Evolutionary conservation across 2,329 filamentous ascomycete genomes (phyloP), one percentile per base, ranked within the genome.

Genomic region (Phaeosphaeriaceae sp.): DNA sequence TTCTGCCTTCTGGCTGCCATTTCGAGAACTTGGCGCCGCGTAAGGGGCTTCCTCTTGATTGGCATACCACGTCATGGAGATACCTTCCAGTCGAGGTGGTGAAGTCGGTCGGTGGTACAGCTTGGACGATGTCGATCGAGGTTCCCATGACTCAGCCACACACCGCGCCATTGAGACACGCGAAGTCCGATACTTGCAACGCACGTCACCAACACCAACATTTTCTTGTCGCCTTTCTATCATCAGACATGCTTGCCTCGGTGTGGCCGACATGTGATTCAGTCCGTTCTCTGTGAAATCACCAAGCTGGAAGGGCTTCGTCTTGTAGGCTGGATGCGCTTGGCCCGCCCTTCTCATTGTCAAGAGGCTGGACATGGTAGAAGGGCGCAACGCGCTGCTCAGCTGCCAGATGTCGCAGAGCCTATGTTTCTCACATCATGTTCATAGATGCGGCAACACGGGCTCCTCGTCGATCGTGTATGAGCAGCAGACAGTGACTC

Each of bases 241-340:
- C 31, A 15, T 36, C 31, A 11, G 31, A 7, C 31, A 36, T 13
- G 7, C 31, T 36, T 11, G 11, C 31, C 6, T 36, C 31, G 31
- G 31, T 36, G 31, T 15, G 13, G 6, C 31, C 31, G 31, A 36
- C 31, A 36, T 36, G 11, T 36, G 11, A 15, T 36, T 15, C 13
- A 13, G 3, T 11, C 31, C 13, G 13, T 15, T 11, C 13, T 36
- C 11, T 36, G 31, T 36, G 31, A 36, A 3, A 36, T 36, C 3
- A 36, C 3, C 9, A 36, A 13, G 31, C 6, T 27, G 9, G 25
- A 27, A 27, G 3, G 58, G 61, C 33, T 62, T 27, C 25, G 25
- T 9, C 25, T 9, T 9, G 9, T 9, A 27, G 25, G 9, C 25
- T 27, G 5, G 25, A 9, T 9, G 25, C 25, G 4, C 9, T 27